Evolutionary conservation across 1,284 basidiomycete genomes (phyloP), one percentile per base, ranked within the genome.

Genomic region (Mycena sp.): DNA sequence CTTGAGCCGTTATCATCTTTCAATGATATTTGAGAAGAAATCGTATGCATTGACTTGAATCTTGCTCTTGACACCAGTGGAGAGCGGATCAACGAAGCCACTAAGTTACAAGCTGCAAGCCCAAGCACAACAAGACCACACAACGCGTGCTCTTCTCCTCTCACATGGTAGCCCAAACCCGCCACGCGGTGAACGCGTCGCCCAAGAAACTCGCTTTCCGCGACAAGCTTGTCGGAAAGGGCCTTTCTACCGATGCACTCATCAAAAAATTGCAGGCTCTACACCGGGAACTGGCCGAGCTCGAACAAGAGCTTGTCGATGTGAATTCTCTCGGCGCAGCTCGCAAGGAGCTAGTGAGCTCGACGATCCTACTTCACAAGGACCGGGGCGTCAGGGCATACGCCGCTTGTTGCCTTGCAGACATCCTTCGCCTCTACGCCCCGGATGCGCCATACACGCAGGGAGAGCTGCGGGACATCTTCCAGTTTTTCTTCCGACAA

Each of bases 371-470:
- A 44, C 87, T 96, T 29, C 96, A 99, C 81, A 97, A 95, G 78
- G 96, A 99, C 80, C 87, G 88, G 48, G 95, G 95, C 21, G 94
- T 99, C 70, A 98, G 96, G 77, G 96, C 95, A 0, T 94, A 93
- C 70, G 88, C 93, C 6, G 96, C 95, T 0, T 98, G 95, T 77
- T 99, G 96, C 78, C 85, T 99, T 19, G 95, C 96, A 2, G 96
- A 99, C 76, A 83, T 99, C 63, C 87, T 99, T 52, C 82, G 95
- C 37, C 85, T 99, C 48, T 98, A 96, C 76, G 98, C 98, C 0
- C 98, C 98, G 2, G 95, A 99, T 74, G 97, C 98, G 29, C 98
- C 98, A 11, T 99, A 97, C 76, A 96, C 91, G 4, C 89, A 90
- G 51, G 79, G 85, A 49, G 94, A 99, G 76, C 87, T 99, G 40